Percentiles rank a stretch among this genome's conserved stretches.
Conservation (phyloP, 106 monocot species). For the Dioscorea alata region DNA sequence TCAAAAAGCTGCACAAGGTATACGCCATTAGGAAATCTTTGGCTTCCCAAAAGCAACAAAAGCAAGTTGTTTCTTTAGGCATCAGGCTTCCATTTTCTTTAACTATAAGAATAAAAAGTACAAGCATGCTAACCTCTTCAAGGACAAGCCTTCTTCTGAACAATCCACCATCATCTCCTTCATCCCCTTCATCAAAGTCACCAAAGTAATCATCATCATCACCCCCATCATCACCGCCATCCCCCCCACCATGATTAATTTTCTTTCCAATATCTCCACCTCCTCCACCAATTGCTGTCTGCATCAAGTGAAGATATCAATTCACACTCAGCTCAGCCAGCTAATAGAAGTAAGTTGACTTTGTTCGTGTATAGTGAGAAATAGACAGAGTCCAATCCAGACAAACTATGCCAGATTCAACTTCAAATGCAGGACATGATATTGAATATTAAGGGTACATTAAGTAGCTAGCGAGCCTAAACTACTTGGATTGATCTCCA, state of each 20-base stretch:
- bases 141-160: constrained; percentile 79
- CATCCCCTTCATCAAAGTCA: constrained; percentile 98
- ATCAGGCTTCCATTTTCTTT: not conserved
- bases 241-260: constrained; percentile 94
- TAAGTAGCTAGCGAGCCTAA: no score
- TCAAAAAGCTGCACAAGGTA: constrained; percentile 65
- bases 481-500: no score
- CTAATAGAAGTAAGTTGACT: no score
- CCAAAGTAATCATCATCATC: constrained; percentile 99
- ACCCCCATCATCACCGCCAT: constrained; percentile 97
- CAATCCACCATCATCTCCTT: constrained; percentile 87
- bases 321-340: no score
- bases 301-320: constrained; percentile 13
- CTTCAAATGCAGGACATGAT: no score
- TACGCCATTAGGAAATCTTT: not conserved
- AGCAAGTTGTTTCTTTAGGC: no score
- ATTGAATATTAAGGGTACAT: no score
- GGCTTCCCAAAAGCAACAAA: not conserved
- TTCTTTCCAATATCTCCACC: constrained; percentile 98
- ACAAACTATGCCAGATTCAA: no score
- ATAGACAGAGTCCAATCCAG: no score
- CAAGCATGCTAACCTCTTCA: constrained; percentile 59
- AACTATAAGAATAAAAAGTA: not conserved
- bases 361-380: no score
- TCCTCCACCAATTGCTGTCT: constrained; percentile 86